Conservation (phyloP, 108 stramenopile genomes). For the Craspedostauros australis region DNA sequence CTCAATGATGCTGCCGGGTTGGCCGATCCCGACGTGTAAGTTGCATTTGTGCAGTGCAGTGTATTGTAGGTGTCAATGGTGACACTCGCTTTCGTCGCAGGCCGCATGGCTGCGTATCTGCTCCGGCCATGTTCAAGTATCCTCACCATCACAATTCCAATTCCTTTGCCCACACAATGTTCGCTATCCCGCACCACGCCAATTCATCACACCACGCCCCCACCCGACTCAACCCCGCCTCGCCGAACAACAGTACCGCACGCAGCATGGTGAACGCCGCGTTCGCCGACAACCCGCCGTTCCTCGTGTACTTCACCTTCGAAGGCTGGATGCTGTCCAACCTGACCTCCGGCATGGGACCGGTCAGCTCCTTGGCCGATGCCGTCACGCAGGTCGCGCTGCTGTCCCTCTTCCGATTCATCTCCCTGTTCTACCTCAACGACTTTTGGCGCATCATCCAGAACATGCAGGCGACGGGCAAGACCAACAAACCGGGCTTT, state of each 20-base stretch:
- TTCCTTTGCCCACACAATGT: too few species aligned
- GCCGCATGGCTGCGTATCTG: too few species aligned
- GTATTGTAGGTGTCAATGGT: background rate
- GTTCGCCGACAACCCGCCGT: conserved; percentile 42
- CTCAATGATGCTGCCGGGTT: conserved; percentile 61
- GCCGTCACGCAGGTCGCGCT: conserved; percentile 63
- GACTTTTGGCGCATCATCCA: conserved; percentile 68
- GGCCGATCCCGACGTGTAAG: conserved; percentile 55
- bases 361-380: conserved; percentile 45
- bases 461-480: too few species aligned
- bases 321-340: conserved; percentile 82
- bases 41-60: background rate
- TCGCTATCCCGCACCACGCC: too few species aligned
- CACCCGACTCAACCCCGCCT: too few species aligned
- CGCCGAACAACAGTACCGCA: conserved; percentile 60
- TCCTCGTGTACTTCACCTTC: conserved; percentile 64
- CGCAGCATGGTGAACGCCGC: conserved; percentile 56
- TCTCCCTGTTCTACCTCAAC: conserved; percentile 68
- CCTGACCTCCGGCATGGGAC: conserved; percentile 71
- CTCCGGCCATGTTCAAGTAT: too few species aligned
- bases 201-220: too few species aligned
- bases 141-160: too few species aligned
- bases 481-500: too few species aligned
- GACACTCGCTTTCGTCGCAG: background rate
- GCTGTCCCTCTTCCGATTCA: conserved; percentile 59